Base-by-base conservation (phyloP, 495 filamentous ascomycete genomes). In the Penicillium diatomitis region DNA sequence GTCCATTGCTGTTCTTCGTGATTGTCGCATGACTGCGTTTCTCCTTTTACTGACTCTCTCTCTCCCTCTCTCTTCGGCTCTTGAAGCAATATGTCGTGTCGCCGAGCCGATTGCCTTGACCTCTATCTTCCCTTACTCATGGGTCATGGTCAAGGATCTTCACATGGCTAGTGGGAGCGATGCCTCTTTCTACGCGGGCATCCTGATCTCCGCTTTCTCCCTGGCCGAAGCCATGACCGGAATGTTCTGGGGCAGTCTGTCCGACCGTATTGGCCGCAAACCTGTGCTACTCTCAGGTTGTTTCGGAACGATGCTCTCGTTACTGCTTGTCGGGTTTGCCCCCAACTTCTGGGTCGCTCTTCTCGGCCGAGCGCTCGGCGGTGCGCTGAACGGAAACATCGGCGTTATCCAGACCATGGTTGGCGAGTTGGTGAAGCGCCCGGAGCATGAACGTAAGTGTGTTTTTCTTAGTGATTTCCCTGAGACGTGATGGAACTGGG, bases 331-430 rank as follows among this genome's bases (percentile, higher is more conserved):
- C 8, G 89, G 89, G n/a, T 79, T 95, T 53, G 80, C 89, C 7
- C 67, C 79, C 31, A 92, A 84, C 55, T 82, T 91, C 54, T 87
- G 86, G 83, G 62, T 86, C 40, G 89, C 88, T 5, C 66, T 95
- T 37, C 48, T 75, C 34, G 90, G 87, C 10, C 74, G 90, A 50
- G 75, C 80, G n/a, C 64, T 94, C 5, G 88, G 86, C 8, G 90
- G 90, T 27, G 66, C 85, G 4, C 69, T 96, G 38, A 95, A 95
- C 69, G 88, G 88, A 38, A 94, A 94, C 54, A 84, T 91, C 57
- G 88, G 84, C 7, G 87, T 94, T 32, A 88, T 94, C 50, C 87
- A 91, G 63, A 91, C 87, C n/a, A 91, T 91, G 86, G 87, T 94
- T 27, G 87, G 83, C 20, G 88, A 94, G 61, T 55, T 91, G 44